Base-by-base conservation (phyloP, 148 eudicot genomes). In the Nyssa sinensis region DNA sequence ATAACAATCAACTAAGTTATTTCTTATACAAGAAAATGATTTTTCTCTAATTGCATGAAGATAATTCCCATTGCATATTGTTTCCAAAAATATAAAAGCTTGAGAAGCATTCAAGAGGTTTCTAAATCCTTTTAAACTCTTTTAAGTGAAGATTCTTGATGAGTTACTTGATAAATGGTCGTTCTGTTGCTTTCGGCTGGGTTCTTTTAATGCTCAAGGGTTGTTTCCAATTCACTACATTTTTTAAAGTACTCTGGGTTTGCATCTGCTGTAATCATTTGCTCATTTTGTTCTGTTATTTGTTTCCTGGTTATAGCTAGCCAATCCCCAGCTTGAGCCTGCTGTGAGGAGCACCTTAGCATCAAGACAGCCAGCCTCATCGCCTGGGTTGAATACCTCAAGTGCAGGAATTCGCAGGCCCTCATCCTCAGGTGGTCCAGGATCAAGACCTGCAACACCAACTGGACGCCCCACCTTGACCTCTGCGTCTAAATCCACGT, bases 361-460 rank as follows among this genome's bases (percentile, higher is more conserved):
- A 62, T 51, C 78, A 7, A 53, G 62, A 44, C 72, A 65, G 66
- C 72, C 80, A 65, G 49, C 64, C 44, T 66, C 47, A 41, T 64
- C 80, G 11, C 63, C 31, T 33, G 74, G 66, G 62, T 57, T 37
- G 12, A 74, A 61, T 28, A 65, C 83, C 47, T 78, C 77, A 58
- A 68, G 60, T 58, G 67, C 67, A 16, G 61, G 78, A 39, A 81
- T 44, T 65, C 72, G 75, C 71, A 75, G 83, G 68, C 79, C 87
- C 28, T 80, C 71, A 47, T 81, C 87, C 65, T 74, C 84, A 16
- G 74, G 74, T 8, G 74, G 77, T n/a, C 59, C 57, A 58, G 79
- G 62, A 75, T 66, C 83, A 49, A 84, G 87, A 65, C 32, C 81
- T 16, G 44, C 81, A 66, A 86, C 87, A 30, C 86, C 89, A 16